Base-by-base conservation (phyloP, 768 basidiomycete species). In the Plicaturopsis crispa region DNA sequence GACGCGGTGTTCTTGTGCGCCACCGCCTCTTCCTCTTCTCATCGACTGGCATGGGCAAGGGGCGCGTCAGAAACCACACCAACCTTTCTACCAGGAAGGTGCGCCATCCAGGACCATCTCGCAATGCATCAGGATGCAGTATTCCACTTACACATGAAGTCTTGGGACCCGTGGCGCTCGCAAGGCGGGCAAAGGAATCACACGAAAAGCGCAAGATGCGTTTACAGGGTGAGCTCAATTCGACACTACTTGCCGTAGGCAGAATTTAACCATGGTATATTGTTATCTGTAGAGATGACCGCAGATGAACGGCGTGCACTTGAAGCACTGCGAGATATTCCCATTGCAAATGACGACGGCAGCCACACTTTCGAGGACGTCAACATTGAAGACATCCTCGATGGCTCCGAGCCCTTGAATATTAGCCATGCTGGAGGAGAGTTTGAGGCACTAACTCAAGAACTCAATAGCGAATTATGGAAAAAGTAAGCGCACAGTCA, bases 361-460 rank as follows among this genome's bases (percentile, higher is more conserved):
- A 28, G 26, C 14, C 14, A 8, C 26, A 14, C 14, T 8, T 28
- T 28, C 14, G 36, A 41, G 3, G 36, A 41, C 10, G 13, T 38
- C 19, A 24, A 23, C n/a, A 40, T 42, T 11, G 16, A 30, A 1
- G 30, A 42, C 28, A 13, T 42, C 5, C 24, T 30, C 4, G 23
- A 42, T 21, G 41, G 41, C 1, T 22, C 16, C 0, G 38, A 42
- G 2, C 5, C 17, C 5, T 13, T 42, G 2, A 6, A 22, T 4
- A 39, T 39, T 19, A 42, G 41, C 7, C 41, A 42, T 14, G 41
- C 39, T 26, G 41, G 41, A 8, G 41, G 41, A 3, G 28, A 42
- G 41, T 42, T 42, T 16, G 24, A 24, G 20, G 38, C 23, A 19
- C 38, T 39, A 5, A 17, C 36, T 22, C 17, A 31, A 22, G 17